These are phyloP conservation scores for Microdochium bolleyi DNA, from an alignment of 2,329 filamentous ascomycete species.

Conservation along the genomic window DNA sequence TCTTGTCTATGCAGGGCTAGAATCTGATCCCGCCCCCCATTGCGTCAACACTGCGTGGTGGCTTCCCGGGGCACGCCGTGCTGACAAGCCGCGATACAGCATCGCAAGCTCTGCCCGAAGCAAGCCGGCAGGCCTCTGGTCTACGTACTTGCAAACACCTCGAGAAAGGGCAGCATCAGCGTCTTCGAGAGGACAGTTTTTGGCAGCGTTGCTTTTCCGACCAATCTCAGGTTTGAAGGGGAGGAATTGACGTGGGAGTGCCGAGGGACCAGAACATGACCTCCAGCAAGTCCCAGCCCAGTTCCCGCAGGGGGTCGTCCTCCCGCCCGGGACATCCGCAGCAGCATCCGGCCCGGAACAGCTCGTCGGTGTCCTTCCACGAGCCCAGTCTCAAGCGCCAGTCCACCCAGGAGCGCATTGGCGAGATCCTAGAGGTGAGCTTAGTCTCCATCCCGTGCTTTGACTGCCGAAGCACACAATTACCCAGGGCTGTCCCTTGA, in stretches of 20 bases:
- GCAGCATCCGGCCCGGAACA: neutral
- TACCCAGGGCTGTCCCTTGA: neutral
- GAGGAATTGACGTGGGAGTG: neutral
- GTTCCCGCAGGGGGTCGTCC: neutral
- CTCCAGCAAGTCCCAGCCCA: neutral
- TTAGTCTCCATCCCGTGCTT: conserved; percentile 2
- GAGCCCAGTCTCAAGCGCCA: conserved; percentile 5
- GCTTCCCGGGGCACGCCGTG: too few species aligned
- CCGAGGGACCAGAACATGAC: neutral
- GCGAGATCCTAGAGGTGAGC: conserved; percentile 36
- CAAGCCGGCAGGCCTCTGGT: too few species aligned
- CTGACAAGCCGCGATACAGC: too few species aligned
- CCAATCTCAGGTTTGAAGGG: too few species aligned
- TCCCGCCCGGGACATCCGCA: neutral
- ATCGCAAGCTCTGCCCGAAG: too few species aligned
- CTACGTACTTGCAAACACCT: too few species aligned
- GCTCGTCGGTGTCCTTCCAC: neutral
- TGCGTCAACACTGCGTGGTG: too few species aligned
- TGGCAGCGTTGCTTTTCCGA: too few species aligned
- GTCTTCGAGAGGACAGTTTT: too few species aligned
- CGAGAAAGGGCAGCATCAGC: too few species aligned
- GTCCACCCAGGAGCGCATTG: conserved; percentile 31
- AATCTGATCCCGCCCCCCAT: too few species aligned
- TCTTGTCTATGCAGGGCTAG: too few species aligned
- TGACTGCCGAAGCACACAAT: neutral